Evolutionary conservation across 306 rosid genomes (phyloP).

Genomic region (Lathyrus aphaca): DNA sequence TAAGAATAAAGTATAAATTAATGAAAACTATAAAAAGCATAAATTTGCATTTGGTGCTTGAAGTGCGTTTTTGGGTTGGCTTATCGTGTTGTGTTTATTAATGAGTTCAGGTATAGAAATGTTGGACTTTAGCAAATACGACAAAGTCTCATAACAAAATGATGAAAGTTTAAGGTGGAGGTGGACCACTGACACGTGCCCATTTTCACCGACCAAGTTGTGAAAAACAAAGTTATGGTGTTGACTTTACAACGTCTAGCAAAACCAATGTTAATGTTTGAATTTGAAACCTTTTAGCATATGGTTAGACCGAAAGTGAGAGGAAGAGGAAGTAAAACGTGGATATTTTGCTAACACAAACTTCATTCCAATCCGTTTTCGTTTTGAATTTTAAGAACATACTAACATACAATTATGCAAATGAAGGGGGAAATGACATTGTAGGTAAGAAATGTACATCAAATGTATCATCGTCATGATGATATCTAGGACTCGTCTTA

Average conservation of each 20-base stretch:
- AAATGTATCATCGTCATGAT: too few relatives aligned
- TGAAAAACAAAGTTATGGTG: slow-evolving; percentile 40
- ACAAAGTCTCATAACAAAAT: slow-evolving; percentile 23
- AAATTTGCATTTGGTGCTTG: background rate
- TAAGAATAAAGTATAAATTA: too few relatives aligned
- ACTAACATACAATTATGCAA: too few relatives aligned
- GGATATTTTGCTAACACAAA: slow-evolving; percentile 45
- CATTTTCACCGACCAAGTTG: slow-evolving; percentile 63
- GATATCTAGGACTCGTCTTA: too few relatives aligned
- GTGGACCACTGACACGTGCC: slow-evolving; percentile 82
- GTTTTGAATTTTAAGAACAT: background rate
- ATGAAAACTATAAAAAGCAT: too few relatives aligned
- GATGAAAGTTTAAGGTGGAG: slow-evolving; percentile 41
- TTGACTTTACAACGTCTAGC: slow-evolving; percentile 56
- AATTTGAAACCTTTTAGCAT: slow-evolving; percentile 41
- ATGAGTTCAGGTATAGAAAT: background rate
- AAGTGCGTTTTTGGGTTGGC: slow-evolving; percentile 7
- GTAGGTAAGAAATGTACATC: too few relatives aligned
- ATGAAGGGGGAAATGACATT: too few relatives aligned
- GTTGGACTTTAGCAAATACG: slow-evolving; percentile 9
- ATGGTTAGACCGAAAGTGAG: slow-evolving; percentile 68
- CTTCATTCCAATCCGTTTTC: background rate
- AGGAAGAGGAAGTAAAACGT: slow-evolving; percentile 34
- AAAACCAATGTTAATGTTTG: slow-evolving; percentile 38
- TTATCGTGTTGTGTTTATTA: slow-evolving; percentile 10